These are phyloP conservation scores for Teunomyces kruisii DNA, from an alignment of 805 yeast genomes.

Conservation along the genomic window DNA sequence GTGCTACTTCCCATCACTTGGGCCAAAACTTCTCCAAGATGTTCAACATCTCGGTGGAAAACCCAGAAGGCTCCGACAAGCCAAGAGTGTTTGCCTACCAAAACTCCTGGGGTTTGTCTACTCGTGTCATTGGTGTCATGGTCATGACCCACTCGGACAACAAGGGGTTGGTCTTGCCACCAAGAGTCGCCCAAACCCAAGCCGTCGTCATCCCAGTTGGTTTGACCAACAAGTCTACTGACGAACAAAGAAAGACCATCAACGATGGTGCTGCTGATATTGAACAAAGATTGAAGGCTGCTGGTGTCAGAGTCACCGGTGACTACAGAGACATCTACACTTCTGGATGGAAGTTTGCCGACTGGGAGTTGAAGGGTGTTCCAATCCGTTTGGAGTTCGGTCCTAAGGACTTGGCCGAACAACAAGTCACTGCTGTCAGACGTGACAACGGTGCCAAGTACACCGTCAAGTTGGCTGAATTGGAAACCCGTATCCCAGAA, in stretches of 20 bases:
- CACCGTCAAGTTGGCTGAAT: conserved; percentile 60
- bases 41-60: conserved; percentile 94
- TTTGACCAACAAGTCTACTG: conserved; percentile 79
- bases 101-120: conserved; percentile 98
- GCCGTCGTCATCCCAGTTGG: conserved; percentile 95
- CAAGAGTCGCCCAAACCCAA: conserved; percentile 92
- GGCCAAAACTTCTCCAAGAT: conserved; percentile 98
- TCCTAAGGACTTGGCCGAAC: conserved; percentile 86
- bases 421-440: conserved; percentile 84
- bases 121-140: conserved; percentile 99
- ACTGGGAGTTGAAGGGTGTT: conserved; percentile 94
- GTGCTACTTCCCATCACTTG: conserved; percentile 96
- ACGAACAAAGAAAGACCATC: conserved; percentile 70
- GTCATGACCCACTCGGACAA: conserved; percentile 98
- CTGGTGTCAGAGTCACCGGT: conserved; percentile 73
- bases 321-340: conserved; percentile 94
- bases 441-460: conserved; percentile 84
- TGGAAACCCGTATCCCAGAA: conserved; percentile 67
- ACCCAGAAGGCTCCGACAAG: conserved; percentile 86
- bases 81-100: conserved; percentile 90
- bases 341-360: conserved; percentile 98
- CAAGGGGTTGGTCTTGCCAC: conserved; percentile 97
- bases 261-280: conserved; percentile 67
- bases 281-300: conserved; percentile 57
- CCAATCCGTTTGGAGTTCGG: conserved; percentile 95